Evolutionary conservation across 2,329 filamentous ascomycete species (phyloP).

Genomic region (Massarina eburnea): DNA sequence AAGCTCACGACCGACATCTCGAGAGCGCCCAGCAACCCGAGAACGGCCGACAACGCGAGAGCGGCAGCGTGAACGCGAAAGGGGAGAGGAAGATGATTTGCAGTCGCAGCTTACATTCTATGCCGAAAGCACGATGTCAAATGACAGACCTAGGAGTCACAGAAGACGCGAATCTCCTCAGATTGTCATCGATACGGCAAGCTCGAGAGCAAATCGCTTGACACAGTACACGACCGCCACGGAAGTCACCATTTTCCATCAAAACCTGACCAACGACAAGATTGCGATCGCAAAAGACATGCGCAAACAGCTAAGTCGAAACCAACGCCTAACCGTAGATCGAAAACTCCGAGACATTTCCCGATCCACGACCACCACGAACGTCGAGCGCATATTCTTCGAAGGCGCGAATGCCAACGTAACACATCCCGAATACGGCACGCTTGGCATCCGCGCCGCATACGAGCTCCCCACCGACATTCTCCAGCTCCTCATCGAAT

Average conservation of each 20-base stretch:
- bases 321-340: conserved; percentile 30
- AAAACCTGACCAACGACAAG: conserved; percentile 29
- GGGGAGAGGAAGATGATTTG: conserved; percentile 3
- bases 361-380: conserved; percentile 18
- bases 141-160: not conserved
- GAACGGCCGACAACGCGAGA: conserved; percentile 10
- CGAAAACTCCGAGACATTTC: conserved; percentile 31
- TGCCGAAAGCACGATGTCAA: conserved; percentile 28
- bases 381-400: conserved; percentile 33
- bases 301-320: conserved; percentile 24
- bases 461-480: conserved; percentile 27
- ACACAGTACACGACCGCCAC: conserved; percentile 18
- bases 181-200: conserved; percentile 4
- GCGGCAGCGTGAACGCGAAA: not conserved
- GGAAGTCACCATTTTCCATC: conserved; percentile 29
- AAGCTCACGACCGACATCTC: conserved; percentile 12
- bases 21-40: conserved; percentile 12
- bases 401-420: conserved; percentile 36
- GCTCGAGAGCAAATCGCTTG: conserved; percentile 11
- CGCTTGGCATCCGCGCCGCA: conserved; percentile 32
- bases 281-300: conserved; percentile 30
- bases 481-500: conserved; percentile 27
- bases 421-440: conserved; percentile 30
- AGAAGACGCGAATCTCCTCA: conserved; percentile 4
- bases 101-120: conserved; percentile 33